Evolutionary conservation across 2,329 filamentous ascomycete genomes (phyloP).

Genomic region (Alternaria ventricosa): DNA sequence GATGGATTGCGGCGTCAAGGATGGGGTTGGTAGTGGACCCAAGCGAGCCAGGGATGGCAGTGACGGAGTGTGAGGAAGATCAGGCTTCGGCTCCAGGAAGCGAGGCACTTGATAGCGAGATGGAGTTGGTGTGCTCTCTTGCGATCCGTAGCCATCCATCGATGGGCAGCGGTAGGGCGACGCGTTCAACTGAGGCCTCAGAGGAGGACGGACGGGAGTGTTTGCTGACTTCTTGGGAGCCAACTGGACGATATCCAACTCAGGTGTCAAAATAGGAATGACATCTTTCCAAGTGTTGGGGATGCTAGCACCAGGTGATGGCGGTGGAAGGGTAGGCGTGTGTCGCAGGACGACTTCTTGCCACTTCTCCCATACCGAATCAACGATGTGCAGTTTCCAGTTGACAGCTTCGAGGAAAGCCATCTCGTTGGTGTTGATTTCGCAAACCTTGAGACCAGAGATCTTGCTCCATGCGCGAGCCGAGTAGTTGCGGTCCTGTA

Average conservation of each 20-base stretch:
- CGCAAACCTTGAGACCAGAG: slow-evolving; percentile 87
- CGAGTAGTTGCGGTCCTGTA: slow-evolving; percentile 98
- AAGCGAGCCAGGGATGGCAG: slow-evolving; percentile 62
- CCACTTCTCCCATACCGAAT: slow-evolving; percentile 89
- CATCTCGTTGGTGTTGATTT: slow-evolving; percentile 98
- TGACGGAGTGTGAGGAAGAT: slow-evolving; percentile 60
- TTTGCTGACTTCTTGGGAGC: slow-evolving; percentile 44
- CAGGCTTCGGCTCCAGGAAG: slow-evolving; percentile 59
- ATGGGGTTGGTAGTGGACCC: slow-evolving; percentile 66
- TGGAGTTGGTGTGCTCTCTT: slow-evolving; percentile 54
- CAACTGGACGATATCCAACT: slow-evolving; percentile 58
- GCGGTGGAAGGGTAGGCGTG: slow-evolving; percentile 65
- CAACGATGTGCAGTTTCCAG: slow-evolving; percentile 94
- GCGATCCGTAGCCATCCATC: slow-evolving; percentile 40
- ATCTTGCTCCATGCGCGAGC: slow-evolving; percentile 99
- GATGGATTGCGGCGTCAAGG: slow-evolving; percentile 64
- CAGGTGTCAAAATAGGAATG: slow-evolving; percentile 63
- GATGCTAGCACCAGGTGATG: slow-evolving; percentile 47
- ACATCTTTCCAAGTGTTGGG: slow-evolving; percentile 56
- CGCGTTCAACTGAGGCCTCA: slow-evolving; percentile 32
- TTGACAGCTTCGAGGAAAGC: slow-evolving; percentile 87
- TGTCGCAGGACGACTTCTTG: slow-evolving; percentile 89
- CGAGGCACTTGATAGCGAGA: slow-evolving; percentile 52
- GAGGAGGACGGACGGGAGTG: slow-evolving; percentile 32
- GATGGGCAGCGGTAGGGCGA: slow-evolving; percentile 32